These are phyloP conservation scores for Sporothrix humicola DNA, from an alignment of 2,329 filamentous ascomycete species.

Conservation along the genomic window DNA sequence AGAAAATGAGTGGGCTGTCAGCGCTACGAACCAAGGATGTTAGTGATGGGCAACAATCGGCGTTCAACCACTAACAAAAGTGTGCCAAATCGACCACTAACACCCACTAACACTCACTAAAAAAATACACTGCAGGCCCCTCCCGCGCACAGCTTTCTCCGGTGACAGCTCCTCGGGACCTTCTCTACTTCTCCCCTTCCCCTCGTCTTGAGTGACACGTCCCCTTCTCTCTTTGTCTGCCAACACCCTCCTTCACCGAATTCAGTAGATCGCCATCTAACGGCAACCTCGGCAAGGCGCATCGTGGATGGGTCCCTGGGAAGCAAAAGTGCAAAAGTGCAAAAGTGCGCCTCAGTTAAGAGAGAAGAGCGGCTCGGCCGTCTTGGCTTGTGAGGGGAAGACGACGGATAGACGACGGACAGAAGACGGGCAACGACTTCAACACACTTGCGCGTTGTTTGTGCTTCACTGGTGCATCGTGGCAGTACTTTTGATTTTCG, in stretches of 20 bases:
- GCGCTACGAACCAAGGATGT: slow-evolving; percentile 10
- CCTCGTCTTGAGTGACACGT: no score
- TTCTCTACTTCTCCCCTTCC: not conserved
- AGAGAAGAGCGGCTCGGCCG: not conserved
- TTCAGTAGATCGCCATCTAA: slow-evolving; percentile 8
- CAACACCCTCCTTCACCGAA: not conserved
- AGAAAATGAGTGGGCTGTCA: not conserved
- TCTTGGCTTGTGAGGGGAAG: not conserved
- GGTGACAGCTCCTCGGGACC: not conserved
- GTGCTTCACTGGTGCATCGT: not conserved
- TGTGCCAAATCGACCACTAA: not conserved
- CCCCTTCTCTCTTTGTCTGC: no score
- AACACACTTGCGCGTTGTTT: no score
- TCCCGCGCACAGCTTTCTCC: not conserved
- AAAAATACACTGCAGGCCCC: slow-evolving; percentile 21
- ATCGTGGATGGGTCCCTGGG: not conserved
- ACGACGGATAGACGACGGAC: not conserved
- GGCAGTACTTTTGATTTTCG: slow-evolving; percentile 2
- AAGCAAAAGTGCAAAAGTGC: no score
- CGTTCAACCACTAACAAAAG: not conserved
- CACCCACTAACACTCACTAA: not conserved
- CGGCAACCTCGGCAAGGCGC: slow-evolving; percentile 8
- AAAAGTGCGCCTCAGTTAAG: no score
- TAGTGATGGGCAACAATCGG: not conserved
- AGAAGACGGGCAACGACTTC: no score